Percentiles rank a stretch among this genome's conserved stretches.
phyloP scores from a whole-genome alignment of 1,284 basidiomycete genomes.

The Heliocybe sulcata region DNA sequence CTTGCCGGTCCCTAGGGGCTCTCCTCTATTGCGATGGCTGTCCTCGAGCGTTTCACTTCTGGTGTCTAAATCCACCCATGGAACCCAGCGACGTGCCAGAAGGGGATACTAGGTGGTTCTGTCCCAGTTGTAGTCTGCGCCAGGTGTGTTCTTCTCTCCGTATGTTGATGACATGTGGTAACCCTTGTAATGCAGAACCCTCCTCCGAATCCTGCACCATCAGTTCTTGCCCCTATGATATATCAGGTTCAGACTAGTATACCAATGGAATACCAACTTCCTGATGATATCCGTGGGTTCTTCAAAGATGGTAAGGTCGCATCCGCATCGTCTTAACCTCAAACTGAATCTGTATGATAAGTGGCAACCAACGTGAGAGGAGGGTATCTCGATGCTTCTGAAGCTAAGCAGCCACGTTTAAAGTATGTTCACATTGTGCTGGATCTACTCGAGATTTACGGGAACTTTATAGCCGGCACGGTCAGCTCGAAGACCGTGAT shows the following conservation, averaged over 20 bases:
- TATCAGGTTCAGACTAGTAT: conserved; percentile 55
- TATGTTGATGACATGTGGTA: not conserved
- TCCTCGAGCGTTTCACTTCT: conserved; percentile 91
- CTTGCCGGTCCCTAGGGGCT: conserved; percentile 76
- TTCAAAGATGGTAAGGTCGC: conserved; percentile 74
- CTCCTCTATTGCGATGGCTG: conserved; percentile 97
- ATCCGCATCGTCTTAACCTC: not conserved
- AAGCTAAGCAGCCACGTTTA: conserved; percentile 68
- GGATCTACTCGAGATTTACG: conserved; percentile 9
- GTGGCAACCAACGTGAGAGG: conserved; percentile 72
- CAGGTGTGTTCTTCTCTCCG: conserved; percentile 40
- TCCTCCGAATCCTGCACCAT: conserved; percentile 51
- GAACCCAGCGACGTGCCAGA: conserved; percentile 80
- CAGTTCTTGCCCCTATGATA: conserved; percentile 64
- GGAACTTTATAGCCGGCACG: conserved; percentile 65
- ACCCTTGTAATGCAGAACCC: conserved; percentile 43
- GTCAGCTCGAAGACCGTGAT: conserved; percentile 88
- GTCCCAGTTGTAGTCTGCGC: conserved; percentile 65
- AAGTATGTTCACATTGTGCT: conserved; percentile 50
- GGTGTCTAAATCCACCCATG: conserved; percentile 94
- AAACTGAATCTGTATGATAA: conserved; percentile 19
- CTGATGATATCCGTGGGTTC: conserved; percentile 80
- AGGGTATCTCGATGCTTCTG: conserved; percentile 70
- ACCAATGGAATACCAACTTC: conserved; percentile 84
- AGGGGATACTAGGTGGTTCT: conserved; percentile 88